A percentile compares a stretch with the other conserved stretches of the same genome.
These are phyloP conservation scores for Floccularia luteovirens DNA, from an alignment of 768 basidiomycete species.

Conservation along the genomic window DNA sequence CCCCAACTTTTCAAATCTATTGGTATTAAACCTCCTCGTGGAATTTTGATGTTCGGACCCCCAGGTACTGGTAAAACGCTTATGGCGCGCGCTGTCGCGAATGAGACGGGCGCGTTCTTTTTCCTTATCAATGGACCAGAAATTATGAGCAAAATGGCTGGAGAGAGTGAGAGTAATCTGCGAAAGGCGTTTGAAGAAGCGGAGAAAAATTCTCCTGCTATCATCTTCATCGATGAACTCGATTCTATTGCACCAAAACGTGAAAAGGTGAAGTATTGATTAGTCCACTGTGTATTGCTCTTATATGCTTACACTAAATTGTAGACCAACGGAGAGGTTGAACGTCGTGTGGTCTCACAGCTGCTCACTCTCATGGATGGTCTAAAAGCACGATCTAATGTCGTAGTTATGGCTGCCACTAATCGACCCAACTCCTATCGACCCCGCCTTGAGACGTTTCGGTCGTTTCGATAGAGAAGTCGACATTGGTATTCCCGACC, in stretches of 20 bases:
- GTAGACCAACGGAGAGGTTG: conserved; percentile 98
- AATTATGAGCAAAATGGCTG: conserved; percentile 99
- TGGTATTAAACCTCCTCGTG: conserved; percentile 99
- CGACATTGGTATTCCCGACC: conserved; percentile 98
- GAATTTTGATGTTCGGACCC: conserved; percentile 97
- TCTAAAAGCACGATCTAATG: conserved; percentile 96
- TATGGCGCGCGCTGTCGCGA: conserved; percentile 99
- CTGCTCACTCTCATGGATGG: conserved; percentile 99
- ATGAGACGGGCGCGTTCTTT: conserved; percentile 99
- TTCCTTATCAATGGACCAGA: conserved; percentile 99
- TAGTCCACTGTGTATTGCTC: neutral
- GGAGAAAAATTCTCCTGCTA: conserved; percentile 98
- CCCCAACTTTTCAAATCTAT: conserved; percentile 99
- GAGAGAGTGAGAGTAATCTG: conserved; percentile 95
- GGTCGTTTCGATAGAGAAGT: conserved; percentile 99
- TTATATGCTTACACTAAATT: conserved; percentile 1
- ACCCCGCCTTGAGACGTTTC: conserved; percentile 96
- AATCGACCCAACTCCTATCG: conserved; percentile 99
- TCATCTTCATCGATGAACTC: conserved; percentile 99
- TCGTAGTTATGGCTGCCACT: conserved; percentile 99
- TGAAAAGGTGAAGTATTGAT: conserved; percentile 74
- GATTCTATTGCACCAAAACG: conserved; percentile 99
- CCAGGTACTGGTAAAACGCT: conserved; percentile 99
- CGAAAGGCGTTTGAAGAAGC: conserved; percentile 99
- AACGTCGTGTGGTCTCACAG: conserved; percentile 98